Base-by-base conservation (phyloP, 2,329 filamentous ascomycete species). In the Colletotrichum australisinense region DNA sequence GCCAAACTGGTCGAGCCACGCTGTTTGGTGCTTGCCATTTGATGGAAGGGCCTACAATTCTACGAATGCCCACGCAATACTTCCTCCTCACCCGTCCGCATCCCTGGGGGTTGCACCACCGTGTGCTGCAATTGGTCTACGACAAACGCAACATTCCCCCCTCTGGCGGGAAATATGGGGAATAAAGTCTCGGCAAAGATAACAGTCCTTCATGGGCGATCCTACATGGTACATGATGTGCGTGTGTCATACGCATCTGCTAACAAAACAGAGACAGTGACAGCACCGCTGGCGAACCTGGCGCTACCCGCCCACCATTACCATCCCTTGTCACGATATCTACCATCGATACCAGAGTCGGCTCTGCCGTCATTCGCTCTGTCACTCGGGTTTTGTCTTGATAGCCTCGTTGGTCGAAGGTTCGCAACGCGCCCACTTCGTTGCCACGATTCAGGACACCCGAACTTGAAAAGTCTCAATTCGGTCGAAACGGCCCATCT, bases 141-240 rank as follows among this genome's bases (percentile, higher is more conserved):
- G 60, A 70, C 65, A 65, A 59, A 46, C 46, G 55, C 3, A 35
- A 24, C 60, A 52, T 66, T 62, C 26, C 70, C 55, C 53, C 55
- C 42, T 65, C 35, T 49, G 60, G 70, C 62, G 55, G 35, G 35
- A 73, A 57, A 52, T 52, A 70, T 70, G 70, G 70, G 46, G 70
- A 70, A 62, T 5, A 65, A 66, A 66, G 70, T 70, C 70, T 73
- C 35, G 70, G 70, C 70, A 73, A 73, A 73, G 70, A 73, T 73
- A 73, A 73, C 70, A 55, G 24, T 60, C 46, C 60, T 30, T 64
- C 60, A 57, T 60, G 7, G 28, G 9, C 14, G 19, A 60, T 62
- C 22, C 46, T 46, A n/a, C 9, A n/a, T 53, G 59, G 30, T 32
- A 26, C n/a, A 53, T 30, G 28, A 28, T 42, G 38, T 42, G 38